Evolutionary conservation across 2,329 filamentous ascomycete genomes (phyloP).

Genomic region (Orbilia oligospora): DNA sequence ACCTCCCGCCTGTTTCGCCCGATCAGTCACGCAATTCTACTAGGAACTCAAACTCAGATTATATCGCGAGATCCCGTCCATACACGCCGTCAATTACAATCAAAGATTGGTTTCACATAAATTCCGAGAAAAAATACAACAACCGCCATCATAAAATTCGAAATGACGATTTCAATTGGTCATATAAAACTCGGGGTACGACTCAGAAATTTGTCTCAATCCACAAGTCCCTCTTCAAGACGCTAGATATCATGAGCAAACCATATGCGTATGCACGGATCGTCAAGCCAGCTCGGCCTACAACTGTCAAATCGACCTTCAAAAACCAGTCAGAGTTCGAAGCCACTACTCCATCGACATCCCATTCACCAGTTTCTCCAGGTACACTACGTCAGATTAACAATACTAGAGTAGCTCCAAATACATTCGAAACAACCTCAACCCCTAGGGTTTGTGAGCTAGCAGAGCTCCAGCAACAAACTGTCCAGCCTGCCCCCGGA

Average conservation of each 20-base stretch:
- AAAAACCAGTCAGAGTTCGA: background rate
- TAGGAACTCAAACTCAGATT: background rate
- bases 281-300: background rate
- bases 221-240: slow-evolving; percentile 26
- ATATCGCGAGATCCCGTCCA: background rate
- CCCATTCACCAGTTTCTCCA: background rate
- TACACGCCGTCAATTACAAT: slow-evolving; percentile 4
- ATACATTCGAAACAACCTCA: background rate
- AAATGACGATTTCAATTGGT: slow-evolving; percentile 15
- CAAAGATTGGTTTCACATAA: slow-evolving; percentile 7
- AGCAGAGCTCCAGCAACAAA: background rate
- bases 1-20: background rate
- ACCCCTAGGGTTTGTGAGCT: background rate
- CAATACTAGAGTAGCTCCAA: background rate
- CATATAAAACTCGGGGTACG: background rate
- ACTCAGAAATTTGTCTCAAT: slow-evolving; percentile 3
- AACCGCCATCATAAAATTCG: background rate
- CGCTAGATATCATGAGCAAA: slow-evolving; percentile 38
- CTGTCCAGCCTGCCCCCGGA: background rate
- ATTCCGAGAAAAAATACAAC: background rate
- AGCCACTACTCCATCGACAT: background rate
- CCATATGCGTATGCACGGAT: background rate
- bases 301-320: background rate
- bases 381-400: background rate
- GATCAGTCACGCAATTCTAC: background rate